These are phyloP conservation scores for Sclerotinia glacialis DNA, from an alignment of 2,329 filamentous ascomycete species.

Conservation along the genomic window DNA sequence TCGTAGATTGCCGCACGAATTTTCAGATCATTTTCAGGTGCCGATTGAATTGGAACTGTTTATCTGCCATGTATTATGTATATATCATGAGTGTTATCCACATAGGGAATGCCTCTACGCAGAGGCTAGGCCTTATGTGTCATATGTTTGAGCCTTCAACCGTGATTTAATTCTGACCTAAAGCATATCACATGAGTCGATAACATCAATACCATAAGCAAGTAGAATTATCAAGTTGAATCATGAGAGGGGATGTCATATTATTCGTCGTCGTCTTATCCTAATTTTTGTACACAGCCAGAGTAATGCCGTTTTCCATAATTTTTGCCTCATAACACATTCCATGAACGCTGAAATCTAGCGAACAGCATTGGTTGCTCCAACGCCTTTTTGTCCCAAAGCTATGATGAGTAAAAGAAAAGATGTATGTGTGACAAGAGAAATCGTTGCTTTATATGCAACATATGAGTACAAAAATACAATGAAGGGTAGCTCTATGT, in stretches of 20 bases:
- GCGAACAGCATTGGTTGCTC: conserved; percentile 35
- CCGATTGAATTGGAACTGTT: neutral
- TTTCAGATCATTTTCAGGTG: neutral
- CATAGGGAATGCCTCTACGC: neutral
- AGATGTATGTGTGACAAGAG: conserved; percentile 37
- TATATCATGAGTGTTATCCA: too few species aligned
- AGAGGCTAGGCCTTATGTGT: neutral
- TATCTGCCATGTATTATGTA: too few species aligned
- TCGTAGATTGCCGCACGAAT: neutral
- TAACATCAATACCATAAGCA: neutral
- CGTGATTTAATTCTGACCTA: neutral
- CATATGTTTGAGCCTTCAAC: neutral
- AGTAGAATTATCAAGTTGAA: neutral
- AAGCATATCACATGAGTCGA: neutral
- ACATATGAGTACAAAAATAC: conserved; percentile 41
- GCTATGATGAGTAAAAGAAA: conserved; percentile 37
- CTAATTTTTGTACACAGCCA: conserved; percentile 43
- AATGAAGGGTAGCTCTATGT: conserved; percentile 39
- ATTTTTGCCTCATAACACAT: conserved; percentile 33
- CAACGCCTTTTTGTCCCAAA: conserved; percentile 40
- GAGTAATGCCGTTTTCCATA: conserved; percentile 36
- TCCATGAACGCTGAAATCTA: conserved; percentile 33
- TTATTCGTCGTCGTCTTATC: conserved; percentile 51
- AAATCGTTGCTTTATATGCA: conserved; percentile 38
- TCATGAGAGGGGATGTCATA: conserved; percentile 57